Conservation (phyloP, 1,284 basidiomycete genomes). For the Fomitopsis pinicola region DNA sequence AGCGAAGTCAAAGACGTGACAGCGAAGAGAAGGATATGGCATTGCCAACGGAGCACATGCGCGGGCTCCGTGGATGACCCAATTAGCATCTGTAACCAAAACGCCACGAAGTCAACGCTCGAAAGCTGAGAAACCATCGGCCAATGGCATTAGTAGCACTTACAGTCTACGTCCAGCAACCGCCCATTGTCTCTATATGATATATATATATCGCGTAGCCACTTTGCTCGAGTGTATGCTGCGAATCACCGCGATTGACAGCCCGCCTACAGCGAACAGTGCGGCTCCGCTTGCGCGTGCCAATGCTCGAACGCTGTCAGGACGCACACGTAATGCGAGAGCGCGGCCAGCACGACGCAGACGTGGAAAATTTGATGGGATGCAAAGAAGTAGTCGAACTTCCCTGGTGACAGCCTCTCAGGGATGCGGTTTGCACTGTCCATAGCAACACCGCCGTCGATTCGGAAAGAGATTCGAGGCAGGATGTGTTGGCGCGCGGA, state of each 20-base stretch:
- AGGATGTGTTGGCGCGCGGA: constrained; percentile 13
- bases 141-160: background rate
- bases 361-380: constrained; percentile 89
- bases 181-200: background rate
- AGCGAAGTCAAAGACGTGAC: background rate
- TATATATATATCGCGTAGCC: background rate
- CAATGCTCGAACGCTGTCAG: constrained; percentile 54
- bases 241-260: background rate
- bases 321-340: constrained; percentile 68
- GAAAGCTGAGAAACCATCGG: background rate
- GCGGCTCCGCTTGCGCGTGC: constrained; percentile 33
- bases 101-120: background rate
- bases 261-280: constrained; percentile 11
- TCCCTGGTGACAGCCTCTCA: constrained; percentile 74
- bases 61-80: background rate
- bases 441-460: constrained; percentile 2
- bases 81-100: background rate
- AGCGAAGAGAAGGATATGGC: background rate
- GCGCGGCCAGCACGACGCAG: constrained; percentile 75
- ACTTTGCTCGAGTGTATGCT: background rate
- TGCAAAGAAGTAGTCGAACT: constrained; percentile 76
- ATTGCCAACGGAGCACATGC: background rate
- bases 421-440: constrained; percentile 78
- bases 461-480: too few relatives aligned
- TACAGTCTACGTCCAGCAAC: background rate